Evolutionary conservation across 495 filamentous ascomycete species (phyloP), one percentile per base, ranked within the genome.

Genomic region (Xanthoparmelia taractica): DNA sequence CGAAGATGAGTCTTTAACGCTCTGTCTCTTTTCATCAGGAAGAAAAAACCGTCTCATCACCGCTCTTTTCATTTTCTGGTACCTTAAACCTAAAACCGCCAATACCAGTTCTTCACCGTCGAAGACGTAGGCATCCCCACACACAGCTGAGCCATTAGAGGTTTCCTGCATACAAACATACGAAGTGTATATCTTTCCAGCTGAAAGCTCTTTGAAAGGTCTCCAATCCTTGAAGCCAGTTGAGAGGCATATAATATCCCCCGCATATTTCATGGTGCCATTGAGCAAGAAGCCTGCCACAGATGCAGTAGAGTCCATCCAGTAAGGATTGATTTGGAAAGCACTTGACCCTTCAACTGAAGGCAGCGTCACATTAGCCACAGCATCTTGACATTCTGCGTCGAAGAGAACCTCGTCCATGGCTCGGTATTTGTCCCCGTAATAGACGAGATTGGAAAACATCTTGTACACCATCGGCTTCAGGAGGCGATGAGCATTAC

Each of bases 351-450:
- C 75, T 23, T 80, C 74, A 0, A 73, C 75, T 8, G 78, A 78
- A 60, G 85, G 80, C 72, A 92, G 90, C 52, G 77, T 78, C 55
- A 96, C 83, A 43, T 79, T 74, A 45, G 84, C 83, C 38, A 85
- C 88, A 45, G 88, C 87, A 69, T 93, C 90, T 57, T 84, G 82
- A 23, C 83, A 78, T 1, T 77, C 77, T 70, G 83, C 86, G 71
- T 91, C 83, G 18, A 94, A 79, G 61, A 89, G 84, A 38, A 92
- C 85, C 62, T 91, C 87, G 60, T 36, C 34, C 34, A 92, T 86
- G 25, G 84, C 87, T 11, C 33, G 81, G 65, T 86, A 79, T 57
- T 70, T 72, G 56, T 68, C 65, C 31, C 68, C 70, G 67, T 79
- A 79, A 50, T 69, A 71, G 62, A 78, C 76, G 33, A 79, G 67